Evolutionary conservation across 345 rosid genomes (phyloP).

Genomic region (Dipteronia dyeriana): DNA sequence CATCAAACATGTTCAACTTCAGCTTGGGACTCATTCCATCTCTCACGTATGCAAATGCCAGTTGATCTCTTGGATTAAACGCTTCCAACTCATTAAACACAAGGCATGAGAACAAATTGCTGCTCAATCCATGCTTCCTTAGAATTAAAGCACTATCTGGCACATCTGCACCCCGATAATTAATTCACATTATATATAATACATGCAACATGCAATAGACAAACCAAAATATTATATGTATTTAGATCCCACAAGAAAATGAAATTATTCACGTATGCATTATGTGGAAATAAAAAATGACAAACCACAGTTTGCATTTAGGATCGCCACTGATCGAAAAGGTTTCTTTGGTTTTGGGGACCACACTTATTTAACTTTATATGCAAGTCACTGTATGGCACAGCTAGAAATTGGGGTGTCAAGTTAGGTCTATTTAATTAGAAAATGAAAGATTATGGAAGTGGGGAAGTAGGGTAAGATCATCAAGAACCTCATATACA

Average conservation of each 20-base stretch:
- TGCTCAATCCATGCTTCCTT: slow-evolving; percentile 59
- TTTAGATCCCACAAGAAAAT: background rate
- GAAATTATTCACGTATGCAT: background rate
- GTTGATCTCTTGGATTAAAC: slow-evolving; percentile 81
- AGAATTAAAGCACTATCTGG: slow-evolving; percentile 77
- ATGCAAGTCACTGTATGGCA: background rate
- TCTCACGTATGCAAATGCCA: slow-evolving; percentile 76
- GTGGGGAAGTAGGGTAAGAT: background rate
- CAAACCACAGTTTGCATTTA: background rate
- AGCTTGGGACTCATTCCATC: slow-evolving; percentile 60
- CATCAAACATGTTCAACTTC: slow-evolving; percentile 76
- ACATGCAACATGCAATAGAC: background rate
- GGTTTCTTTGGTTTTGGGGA: background rate
- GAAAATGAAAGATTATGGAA: background rate
- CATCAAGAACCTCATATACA: background rate
- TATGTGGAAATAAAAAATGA: too few species aligned
- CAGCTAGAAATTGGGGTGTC: background rate
- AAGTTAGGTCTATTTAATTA: background rate
- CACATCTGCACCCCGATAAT: slow-evolving; percentile 50
- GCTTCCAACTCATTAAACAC: slow-evolving; percentile 83
- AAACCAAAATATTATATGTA: background rate
- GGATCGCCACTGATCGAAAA: background rate
- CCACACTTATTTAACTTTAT: background rate
- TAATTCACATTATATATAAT: background rate
- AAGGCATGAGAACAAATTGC: slow-evolving; percentile 76